Evolutionary conservation across 2,329 filamentous ascomycete genomes (phyloP).

Genomic region (Rugonectria rugulosa): DNA sequence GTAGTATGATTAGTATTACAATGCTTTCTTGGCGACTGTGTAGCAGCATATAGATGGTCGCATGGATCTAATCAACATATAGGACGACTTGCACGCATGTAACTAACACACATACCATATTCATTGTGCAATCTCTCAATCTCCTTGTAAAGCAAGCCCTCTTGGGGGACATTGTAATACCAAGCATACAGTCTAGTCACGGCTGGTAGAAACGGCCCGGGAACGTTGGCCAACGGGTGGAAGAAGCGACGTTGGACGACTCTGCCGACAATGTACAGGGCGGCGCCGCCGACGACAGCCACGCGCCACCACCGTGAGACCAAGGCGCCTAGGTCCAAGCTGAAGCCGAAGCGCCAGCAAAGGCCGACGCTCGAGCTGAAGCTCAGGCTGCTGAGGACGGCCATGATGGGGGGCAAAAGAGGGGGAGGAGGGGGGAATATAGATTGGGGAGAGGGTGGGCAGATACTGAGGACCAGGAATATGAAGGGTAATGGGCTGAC

Average conservation of each 20-base stretch:
- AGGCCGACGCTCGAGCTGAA: not conserved
- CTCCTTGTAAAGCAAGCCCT: conserved; percentile 17
- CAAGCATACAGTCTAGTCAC: conserved; percentile 18
- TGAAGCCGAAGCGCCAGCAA: not conserved
- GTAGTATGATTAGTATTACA: not conserved
- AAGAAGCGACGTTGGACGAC: conserved; percentile 16
- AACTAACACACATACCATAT: conserved; percentile 19
- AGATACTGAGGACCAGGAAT: too few species aligned
- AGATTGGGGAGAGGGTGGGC: not conserved
- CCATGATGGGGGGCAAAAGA: not conserved
- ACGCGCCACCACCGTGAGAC: conserved; percentile 8
- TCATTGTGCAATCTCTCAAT: conserved; percentile 19
- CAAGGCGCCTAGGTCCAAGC: not conserved
- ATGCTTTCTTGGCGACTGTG: not conserved
- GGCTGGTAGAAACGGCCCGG: conserved; percentile 16
- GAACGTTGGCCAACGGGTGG: conserved; percentile 14
- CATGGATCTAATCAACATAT: too few species aligned
- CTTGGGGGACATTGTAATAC: conserved; percentile 15
- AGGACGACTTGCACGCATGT: too few species aligned
- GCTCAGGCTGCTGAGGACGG: conserved; percentile 6
- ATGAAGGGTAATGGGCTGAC: not conserved
- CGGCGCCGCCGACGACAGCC: conserved; percentile 1
- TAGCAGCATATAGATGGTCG: not conserved
- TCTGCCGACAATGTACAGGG: conserved; percentile 5
- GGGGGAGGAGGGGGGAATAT: not conserved